Evolutionary conservation across 805 yeast species (phyloP), one percentile per base, ranked within the genome.

Genomic region (Tetrapisispora pingtungensis): DNA sequence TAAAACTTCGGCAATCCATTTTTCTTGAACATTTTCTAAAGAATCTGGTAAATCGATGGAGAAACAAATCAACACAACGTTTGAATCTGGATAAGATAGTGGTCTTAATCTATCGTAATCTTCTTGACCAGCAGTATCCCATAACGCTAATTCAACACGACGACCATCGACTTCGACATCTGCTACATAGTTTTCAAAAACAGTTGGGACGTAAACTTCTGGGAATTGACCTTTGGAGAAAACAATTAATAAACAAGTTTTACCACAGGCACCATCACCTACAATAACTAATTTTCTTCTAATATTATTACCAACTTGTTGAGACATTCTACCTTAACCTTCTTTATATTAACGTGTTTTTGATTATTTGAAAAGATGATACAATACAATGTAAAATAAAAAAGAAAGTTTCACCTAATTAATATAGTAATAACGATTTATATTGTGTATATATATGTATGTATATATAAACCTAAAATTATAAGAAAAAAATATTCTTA

Each of bases 61-160:
- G 72, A 87, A 88, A 75, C 96, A 88, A 58, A 88, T 86, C 62
- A 88, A 74, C 48, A 88, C 84, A 50, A 88, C 96, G 64, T 86
- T 84, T 33, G 95, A 83, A 65, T 88, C 95, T 49, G 96, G 96
- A 68, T 88, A 88, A 13, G 90, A 81, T 52, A 86, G 72, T 36
- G 96, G 95, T 69, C 95, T 82, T 56, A 86, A 73, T 68, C 96
- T 84, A 67, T 87, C 96, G 64, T 88, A 88, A 72, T 89, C 97
- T 73, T 88, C 97, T 77, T 88, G 97, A 53, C 97, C 97, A 45
- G 97, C 96, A 55, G 96, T 88, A 87, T 88, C 96, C 96, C 96
- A 88, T 54, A 88, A 73, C 7, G 96, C 95, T 67, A 88, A 73
- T 65, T 89, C 96, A 47, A 90, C 97, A 64, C 84, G 78, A 68